Base-by-base conservation (phyloP, 495 filamentous ascomycete species). In the Daldinia bambusicola region DNA sequence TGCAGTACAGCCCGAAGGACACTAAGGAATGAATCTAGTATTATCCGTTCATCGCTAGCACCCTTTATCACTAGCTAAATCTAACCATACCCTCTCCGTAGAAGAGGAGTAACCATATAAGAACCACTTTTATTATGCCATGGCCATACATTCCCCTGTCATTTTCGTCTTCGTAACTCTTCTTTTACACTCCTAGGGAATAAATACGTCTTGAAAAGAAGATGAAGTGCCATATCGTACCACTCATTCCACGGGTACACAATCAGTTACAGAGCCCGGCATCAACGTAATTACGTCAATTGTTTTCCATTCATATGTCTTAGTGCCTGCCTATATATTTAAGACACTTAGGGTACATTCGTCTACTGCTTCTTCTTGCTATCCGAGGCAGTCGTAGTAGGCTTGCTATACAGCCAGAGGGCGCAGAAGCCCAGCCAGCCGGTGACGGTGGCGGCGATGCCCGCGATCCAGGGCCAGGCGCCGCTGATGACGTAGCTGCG, bases 391-490 rank as follows among this genome's bases (percentile, higher is more conserved):
- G 74, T 74, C 9, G 79, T 67, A 7, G 94, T 67, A 7, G 94
- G 93, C 61, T 86, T 92, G 72, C 91, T 92, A 82, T 92, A 99
- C 72, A 99, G 84, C 95, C 95, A 99, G 56, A 97, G 65, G 36
- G 88, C 87, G 64, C 93, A 91, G 83, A 99, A 98, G 2, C 79
- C 89, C 51, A 97, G 57, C 88, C 93, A 99, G 12, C 93, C 95
- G 9, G 80, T 84, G 48, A 98, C 88, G 1, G 95, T 97, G 32
- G 88, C 89, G 75, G 85, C 92, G 52, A 98, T 89, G 55, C 95
- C 95, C 1, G 89, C 87, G 74, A 99, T 95, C 95, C 95, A 99
- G 6, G 94, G 93, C 92, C 93, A 99, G 9, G 93, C 95, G 9
- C 88, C 95, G 74, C 83, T 92, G 76, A 99, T 99, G 65, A 87